These are phyloP conservation scores for Platanus orientalis DNA, from an alignment of 164 flowering plant genomes.

Conservation along the genomic window DNA sequence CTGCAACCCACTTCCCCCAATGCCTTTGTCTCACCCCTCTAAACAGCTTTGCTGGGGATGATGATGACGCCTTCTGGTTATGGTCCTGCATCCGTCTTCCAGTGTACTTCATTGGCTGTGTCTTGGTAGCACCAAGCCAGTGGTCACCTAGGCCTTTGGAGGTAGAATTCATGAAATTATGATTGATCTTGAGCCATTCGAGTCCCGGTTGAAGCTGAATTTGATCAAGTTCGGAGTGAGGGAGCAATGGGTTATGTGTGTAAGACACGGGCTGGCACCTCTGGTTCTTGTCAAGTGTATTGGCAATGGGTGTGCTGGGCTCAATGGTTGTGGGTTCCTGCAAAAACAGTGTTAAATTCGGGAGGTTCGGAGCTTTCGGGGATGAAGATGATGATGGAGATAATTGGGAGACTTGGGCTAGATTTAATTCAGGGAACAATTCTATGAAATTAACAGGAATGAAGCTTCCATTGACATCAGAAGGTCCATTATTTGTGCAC, in stretches of 20 bases:
- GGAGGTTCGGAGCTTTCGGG: slow-evolving; percentile 19
- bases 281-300: slow-evolving; percentile 12
- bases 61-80: slow-evolving; percentile 14
- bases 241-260: background rate
- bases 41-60: slow-evolving; percentile 45
- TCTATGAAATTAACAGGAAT: slow-evolving; percentile 39
- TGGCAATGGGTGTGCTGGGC: slow-evolving; percentile 4
- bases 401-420: slow-evolving; percentile 20
- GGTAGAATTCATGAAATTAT: slow-evolving; percentile 9
- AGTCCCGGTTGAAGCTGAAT: slow-evolving; percentile 17
- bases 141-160: slow-evolving; percentile 20
- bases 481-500: slow-evolving; percentile 4
- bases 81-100: slow-evolving; percentile 25
- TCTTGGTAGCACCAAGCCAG: slow-evolving; percentile 57
- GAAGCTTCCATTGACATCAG: slow-evolving; percentile 13
- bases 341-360: slow-evolving; percentile 41
- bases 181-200: slow-evolving; percentile 32
- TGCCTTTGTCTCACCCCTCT: slow-evolving; percentile 96
- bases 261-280: background rate
- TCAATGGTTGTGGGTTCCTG: slow-evolving; percentile 25
- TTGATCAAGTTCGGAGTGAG: slow-evolving; percentile 20
- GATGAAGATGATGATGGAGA: slow-evolving; percentile 22
- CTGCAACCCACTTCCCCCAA: slow-evolving; percentile 99
- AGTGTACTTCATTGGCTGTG: slow-evolving; percentile 56
- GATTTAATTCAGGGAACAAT: slow-evolving; percentile 27